Evolutionary conservation across 306 rosid species (phyloP).

Genomic region (Rosa multiflora): DNA sequence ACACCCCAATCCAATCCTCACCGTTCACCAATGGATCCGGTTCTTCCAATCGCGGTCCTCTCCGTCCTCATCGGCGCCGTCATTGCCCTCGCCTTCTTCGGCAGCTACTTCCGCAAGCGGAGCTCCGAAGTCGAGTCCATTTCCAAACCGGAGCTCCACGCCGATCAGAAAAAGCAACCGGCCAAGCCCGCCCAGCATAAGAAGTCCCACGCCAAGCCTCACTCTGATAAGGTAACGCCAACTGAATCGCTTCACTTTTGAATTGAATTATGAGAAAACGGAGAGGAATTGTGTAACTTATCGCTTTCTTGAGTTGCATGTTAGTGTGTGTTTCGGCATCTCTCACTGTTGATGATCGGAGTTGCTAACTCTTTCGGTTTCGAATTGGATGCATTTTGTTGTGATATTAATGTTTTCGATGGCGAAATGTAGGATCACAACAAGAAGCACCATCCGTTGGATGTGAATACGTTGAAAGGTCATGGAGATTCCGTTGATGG

Average conservation of each 20-base stretch:
- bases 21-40: conserved; percentile 58
- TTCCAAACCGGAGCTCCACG: conserved; percentile 49
- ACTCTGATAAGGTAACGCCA: conserved; percentile 63
- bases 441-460: conserved; percentile 94
- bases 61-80: conserved; percentile 74
- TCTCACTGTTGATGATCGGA: background rate
- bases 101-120: conserved; percentile 59
- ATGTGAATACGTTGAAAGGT: conserved; percentile 96
- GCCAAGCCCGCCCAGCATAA: conserved; percentile 52
- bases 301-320: conserved; percentile 12
- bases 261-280: background rate
- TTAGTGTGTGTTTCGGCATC: background rate
- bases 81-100: conserved; percentile 63
- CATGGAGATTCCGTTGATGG: conserved; percentile 90
- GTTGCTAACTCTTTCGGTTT: background rate
- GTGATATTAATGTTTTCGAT: conserved; percentile 20
- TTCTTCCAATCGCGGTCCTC: conserved; percentile 38
- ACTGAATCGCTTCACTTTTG: background rate
- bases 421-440: conserved; percentile 63
- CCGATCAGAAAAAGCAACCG: conserved; percentile 47
- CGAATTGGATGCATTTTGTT: background rate
- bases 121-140: conserved; percentile 76
- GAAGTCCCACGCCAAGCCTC: conserved; percentile 62
- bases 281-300: background rate
- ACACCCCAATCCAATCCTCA: background rate